Percentiles rank a stretch among this genome's conserved stretches.
Evolutionary conservation across 257 asterid species (phyloP).

Genomic region (Linderniella brevidens): DNA sequence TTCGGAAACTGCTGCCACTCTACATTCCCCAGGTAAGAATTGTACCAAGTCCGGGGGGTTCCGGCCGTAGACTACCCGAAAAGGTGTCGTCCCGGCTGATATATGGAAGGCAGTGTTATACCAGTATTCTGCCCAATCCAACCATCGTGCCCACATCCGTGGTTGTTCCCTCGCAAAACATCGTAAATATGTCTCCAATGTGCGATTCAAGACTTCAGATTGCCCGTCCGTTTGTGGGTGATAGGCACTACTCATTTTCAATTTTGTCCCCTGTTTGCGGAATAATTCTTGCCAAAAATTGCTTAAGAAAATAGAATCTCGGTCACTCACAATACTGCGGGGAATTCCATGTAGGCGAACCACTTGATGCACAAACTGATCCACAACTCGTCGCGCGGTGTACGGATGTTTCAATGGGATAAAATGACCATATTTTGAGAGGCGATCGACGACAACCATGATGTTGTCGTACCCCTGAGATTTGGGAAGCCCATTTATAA

Average conservation of each 20-base stretch:
- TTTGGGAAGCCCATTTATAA: slow-evolving; percentile 2
- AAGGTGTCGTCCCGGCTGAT: not conserved
- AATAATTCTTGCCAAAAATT: not conserved
- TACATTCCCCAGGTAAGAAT: not conserved
- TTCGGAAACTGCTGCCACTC: not conserved
- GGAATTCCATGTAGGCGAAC: slow-evolving; percentile 3
- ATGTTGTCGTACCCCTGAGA: not conserved
- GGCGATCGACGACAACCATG: slow-evolving; percentile 1
- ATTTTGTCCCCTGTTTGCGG: not conserved
- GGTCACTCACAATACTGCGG: not conserved
- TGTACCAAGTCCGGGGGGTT: not conserved
- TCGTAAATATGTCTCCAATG: not conserved
- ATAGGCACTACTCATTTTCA: not conserved
- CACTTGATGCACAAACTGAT: not conserved
- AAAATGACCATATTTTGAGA: slow-evolving; percentile 1
- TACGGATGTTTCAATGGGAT: not conserved
- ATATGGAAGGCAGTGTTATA: not conserved
- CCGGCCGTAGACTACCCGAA: slow-evolving; percentile 4
- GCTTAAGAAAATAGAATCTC: not conserved
- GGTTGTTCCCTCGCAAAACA: not conserved
- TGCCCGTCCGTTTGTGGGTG: not conserved
- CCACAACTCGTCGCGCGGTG: not conserved
- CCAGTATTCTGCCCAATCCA: not conserved
- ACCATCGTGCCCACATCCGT: not conserved
- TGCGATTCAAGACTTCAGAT: slow-evolving; percentile 1